Evolutionary conservation across 1,284 basidiomycete genomes (phyloP), one percentile per base, ranked within the genome.

Genomic region (Psilocybe mexicana): DNA sequence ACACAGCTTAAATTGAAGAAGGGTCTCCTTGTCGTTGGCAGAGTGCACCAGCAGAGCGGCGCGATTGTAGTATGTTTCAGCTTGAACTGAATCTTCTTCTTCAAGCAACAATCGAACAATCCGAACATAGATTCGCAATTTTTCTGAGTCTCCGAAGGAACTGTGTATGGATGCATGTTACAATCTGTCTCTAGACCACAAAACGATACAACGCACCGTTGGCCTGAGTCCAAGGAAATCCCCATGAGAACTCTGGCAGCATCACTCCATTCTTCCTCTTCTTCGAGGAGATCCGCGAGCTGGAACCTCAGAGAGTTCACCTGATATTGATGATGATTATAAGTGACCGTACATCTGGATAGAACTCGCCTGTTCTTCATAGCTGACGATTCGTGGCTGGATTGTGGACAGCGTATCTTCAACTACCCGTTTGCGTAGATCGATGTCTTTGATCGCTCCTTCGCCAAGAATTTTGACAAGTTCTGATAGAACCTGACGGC

Each of bases 21-120:
- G 79, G 8, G 87, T 90, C 68, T 90, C 90, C 68, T 85, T 86
- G 73, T 96, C 86, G 18, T 79, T 81, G 11, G 88, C 83, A 14
- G 86, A 84, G 70, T 94, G 91, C 36, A 94, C 87, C 28, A 98
- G 82, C 40, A 94, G 82, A 8, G 92, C 92, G n/a, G 97, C 96
- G 53, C 96, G 91, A 68, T 96, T 96, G 72, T 97, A 95, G 74
- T 94, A 98, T 5, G 92, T 91, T 71, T 99, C 96, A 40, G 97
- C 97, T 71, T 93, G 91, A 0, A 94, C 90, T 1, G 92, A 91
- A 67, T 97, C 93, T 69, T 94, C 93, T 43, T 97, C 96, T 78
- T 98, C 96, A 38, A 99, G 83, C n/a, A 96, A 82, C 3, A 99
- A 82, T 23, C 96, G 88, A 38, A 98, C 92, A 64, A 99, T 97